Evolutionary conservation across 345 rosid genomes (phyloP).

Genomic region (Camelina sativa): DNA sequence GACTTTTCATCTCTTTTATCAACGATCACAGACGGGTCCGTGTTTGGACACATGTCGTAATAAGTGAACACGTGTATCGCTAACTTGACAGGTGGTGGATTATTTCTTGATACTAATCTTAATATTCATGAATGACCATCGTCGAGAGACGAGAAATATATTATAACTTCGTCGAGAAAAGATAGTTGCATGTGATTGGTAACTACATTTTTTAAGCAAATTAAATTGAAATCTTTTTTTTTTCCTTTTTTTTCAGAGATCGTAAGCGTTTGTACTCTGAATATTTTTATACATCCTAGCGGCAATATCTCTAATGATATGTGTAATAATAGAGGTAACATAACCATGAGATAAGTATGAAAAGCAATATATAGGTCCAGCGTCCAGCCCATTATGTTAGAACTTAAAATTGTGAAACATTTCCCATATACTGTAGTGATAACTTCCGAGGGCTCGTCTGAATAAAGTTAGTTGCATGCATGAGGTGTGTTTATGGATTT

Average conservation of each 20-base stretch:
- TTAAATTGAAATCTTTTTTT: too few relatives aligned
- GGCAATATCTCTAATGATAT: neutral
- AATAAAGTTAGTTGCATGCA: neutral
- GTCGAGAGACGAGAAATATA: neutral
- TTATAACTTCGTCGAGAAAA: neutral
- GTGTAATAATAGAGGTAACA: neutral
- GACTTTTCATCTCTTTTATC: neutral
- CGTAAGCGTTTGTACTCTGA: too few relatives aligned
- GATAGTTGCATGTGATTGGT: neutral
- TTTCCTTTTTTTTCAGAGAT: too few relatives aligned
- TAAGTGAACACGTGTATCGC: constrained; percentile 52
- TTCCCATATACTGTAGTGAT: too few relatives aligned
- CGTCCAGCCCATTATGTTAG: neutral
- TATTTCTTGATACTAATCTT: constrained; percentile 5
- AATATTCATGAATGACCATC: neutral
- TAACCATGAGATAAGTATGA: too few relatives aligned
- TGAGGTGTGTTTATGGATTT: too few relatives aligned
- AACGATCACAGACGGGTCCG: constrained; percentile 9
- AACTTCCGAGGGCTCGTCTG: too few relatives aligned
- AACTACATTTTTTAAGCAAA: neutral
- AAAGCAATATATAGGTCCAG: too few relatives aligned
- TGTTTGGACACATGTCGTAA: constrained; percentile 34
- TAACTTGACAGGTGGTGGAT: constrained; percentile 46
- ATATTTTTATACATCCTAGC: too few relatives aligned
- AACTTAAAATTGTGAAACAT: too few relatives aligned